A percentile compares a stretch with the other conserved stretches of the same genome.
Evolutionary conservation across 1,139 yeast species (phyloP).

Genomic region (Protomyces macrosporus): DNA sequence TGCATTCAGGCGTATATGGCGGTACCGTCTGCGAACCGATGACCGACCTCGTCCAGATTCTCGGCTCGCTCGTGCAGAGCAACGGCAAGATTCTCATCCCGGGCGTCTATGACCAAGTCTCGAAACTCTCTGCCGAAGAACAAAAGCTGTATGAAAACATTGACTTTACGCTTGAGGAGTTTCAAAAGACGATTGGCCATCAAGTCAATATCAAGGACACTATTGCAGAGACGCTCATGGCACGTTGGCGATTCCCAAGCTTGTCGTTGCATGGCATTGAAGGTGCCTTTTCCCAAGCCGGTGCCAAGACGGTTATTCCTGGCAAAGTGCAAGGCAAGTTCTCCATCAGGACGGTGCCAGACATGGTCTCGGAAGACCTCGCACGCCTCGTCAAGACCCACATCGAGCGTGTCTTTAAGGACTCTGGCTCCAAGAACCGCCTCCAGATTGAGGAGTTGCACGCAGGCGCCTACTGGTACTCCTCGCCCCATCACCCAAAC

Average conservation of each 20-base stretch:
- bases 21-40: constrained; percentile 97
- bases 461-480: constrained; percentile 94
- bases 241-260: constrained; percentile 74
- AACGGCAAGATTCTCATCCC: constrained; percentile 79
- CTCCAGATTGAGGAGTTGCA: constrained; percentile 72
- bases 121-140: constrained; percentile 74
- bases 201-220: constrained; percentile 69
- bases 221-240: constrained; percentile 83
- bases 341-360: constrained; percentile 93
- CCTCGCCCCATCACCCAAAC: constrained; percentile 86
- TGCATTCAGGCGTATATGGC: constrained; percentile 96
- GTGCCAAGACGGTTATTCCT: constrained; percentile 98
- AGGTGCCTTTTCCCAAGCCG: constrained; percentile 80
- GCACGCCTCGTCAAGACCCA: constrained; percentile 71
- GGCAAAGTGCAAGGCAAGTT: constrained; percentile 91
- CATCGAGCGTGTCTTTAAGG: constrained; percentile 58
- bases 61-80: constrained; percentile 64
- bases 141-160: constrained; percentile 72
- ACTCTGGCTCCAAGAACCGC: constrained; percentile 70
- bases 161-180: constrained; percentile 76
- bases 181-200: constrained; percentile 85
- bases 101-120: constrained; percentile 89
- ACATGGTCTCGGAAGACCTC: constrained; percentile 74
- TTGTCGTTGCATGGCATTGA: constrained; percentile 93
- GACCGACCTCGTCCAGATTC: constrained; percentile 73